Base-by-base conservation (phyloP, 768 basidiomycete species). In the Tylopilus intermedius region DNA sequence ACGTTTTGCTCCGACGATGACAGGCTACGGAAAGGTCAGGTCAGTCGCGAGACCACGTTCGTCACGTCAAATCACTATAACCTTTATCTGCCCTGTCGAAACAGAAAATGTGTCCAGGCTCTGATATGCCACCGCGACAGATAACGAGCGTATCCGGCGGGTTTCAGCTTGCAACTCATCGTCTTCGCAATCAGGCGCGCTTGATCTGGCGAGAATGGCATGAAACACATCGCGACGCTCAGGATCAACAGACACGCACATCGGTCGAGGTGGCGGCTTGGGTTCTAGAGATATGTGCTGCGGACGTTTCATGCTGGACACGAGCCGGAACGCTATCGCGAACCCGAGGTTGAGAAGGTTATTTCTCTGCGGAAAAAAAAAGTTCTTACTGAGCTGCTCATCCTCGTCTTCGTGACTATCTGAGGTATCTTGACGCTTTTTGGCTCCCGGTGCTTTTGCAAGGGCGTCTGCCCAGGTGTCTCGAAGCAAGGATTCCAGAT, bases 151-250 rank as follows among this genome's bases (percentile, higher is more conserved):
- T 49, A 61, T 60, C 55, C 61, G 64, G 45, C 82, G 76, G 47
- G 70, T 60, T 41, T 69, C 56, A n/a, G 80, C 80, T 57, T 74
- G 70, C 13, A 33, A 57, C 45, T 70, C 63, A 45, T 62, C 71
- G 56, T 83, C 82, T 58, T 83, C 82, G 5, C 59, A 70, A 29
- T 76, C 76, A 1, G 80, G 81, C 50, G 74, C 77, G 39, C 69
- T 72, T 22, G 72, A 74, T 57, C 79, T 81, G 48, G n/a, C 10
- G 21, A 10, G 30, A 48, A 5, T 13, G 24, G 45, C 10, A 26
- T 49, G 52, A 37, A 53, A 50, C 13, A 45, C 3, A 6, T 44
- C n/a, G 13, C 8, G n/a, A 22, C 14, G 22, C 13, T 11, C 5
- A 22, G 24, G 35, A 37, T 37, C 5, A 14, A 32, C 21, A 50